Conservation (phyloP, 805 yeast species). For the Ogataea allantospora region DNA sequence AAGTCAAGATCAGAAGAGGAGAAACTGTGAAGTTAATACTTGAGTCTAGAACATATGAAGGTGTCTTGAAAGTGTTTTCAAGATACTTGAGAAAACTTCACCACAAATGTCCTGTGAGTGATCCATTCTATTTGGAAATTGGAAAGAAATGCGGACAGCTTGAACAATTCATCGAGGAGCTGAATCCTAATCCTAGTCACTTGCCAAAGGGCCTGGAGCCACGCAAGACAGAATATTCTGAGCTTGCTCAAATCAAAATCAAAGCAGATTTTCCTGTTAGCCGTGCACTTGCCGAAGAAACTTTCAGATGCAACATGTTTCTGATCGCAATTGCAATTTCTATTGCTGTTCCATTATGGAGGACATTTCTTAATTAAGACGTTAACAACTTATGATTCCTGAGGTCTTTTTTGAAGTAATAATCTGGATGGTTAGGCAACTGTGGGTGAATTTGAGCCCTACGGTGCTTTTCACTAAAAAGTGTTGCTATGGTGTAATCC, state of each 20-base stretch:
- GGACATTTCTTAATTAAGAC: neutral
- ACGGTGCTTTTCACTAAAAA: neutral
- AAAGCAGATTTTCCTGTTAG: constrained; percentile 34
- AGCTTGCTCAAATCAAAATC: constrained; percentile 45
- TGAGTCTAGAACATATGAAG: constrained; percentile 68
- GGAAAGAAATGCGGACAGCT: constrained; percentile 86
- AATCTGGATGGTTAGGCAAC: constrained; percentile 1
- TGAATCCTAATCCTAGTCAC: constrained; percentile 57
- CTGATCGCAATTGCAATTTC: constrained; percentile 24
- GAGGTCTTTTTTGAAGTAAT: constrained; percentile 3
- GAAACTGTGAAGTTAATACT: constrained; percentile 76
- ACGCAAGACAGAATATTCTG: constrained; percentile 46
- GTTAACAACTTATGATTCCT: neutral
- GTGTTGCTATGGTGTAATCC: neutral
- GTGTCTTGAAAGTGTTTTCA: constrained; percentile 75
- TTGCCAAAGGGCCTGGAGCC: constrained; percentile 53
- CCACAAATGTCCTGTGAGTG: constrained; percentile 71
- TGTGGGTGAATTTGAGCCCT: neutral
- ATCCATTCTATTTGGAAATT: constrained; percentile 81
- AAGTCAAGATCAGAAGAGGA: constrained; percentile 90
- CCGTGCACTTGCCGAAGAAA: constrained; percentile 20
- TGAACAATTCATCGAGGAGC: constrained; percentile 79
- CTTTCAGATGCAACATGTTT: constrained; percentile 12
- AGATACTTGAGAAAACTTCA: constrained; percentile 73
- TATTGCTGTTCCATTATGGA: constrained; percentile 13